Evolutionary conservation across 2,329 filamentous ascomycete genomes (phyloP).

Genomic region (Fusarium praegraminearum): DNA sequence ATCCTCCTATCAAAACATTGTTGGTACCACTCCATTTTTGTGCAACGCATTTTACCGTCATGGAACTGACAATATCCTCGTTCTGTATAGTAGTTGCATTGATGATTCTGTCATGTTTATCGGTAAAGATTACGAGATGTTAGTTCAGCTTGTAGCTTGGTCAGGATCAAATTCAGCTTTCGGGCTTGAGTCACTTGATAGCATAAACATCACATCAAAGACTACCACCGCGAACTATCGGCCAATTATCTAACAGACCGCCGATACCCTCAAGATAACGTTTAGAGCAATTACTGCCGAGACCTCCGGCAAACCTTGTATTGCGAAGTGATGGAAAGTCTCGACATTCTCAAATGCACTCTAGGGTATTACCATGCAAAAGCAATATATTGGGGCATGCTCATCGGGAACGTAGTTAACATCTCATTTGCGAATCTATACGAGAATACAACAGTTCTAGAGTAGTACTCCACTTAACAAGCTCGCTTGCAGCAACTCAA

Average conservation of each 20-base stretch:
- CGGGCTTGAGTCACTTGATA: not conserved
- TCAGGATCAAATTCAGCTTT: not conserved
- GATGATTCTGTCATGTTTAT: no score
- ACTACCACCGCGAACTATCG: not conserved
- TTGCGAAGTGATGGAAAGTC: not conserved
- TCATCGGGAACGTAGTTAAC: not conserved
- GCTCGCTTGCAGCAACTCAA: conserved; percentile 20
- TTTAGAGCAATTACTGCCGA: not conserved
- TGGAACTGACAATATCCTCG: not conserved
- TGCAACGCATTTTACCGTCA: not conserved
- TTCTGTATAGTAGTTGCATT: not conserved
- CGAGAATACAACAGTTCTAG: conserved; percentile 28
- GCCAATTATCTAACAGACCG: not conserved
- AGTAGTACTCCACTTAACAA: conserved; percentile 7
- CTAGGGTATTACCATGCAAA: not conserved
- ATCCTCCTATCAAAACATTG: not conserved
- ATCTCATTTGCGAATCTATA: conserved; percentile 19
- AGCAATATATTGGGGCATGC: not conserved
- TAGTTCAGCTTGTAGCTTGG: no score
- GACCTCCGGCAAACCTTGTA: not conserved
- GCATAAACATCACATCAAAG: not conserved
- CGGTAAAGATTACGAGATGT: not conserved
- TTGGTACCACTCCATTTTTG: not conserved
- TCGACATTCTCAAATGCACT: not conserved
- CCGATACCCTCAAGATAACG: not conserved